A percentile compares a stretch with the other conserved stretches of the same genome.
These are phyloP conservation scores for Lachancea mirantina DNA, from an alignment of 805 yeast genomes.

Conservation along the genomic window DNA sequence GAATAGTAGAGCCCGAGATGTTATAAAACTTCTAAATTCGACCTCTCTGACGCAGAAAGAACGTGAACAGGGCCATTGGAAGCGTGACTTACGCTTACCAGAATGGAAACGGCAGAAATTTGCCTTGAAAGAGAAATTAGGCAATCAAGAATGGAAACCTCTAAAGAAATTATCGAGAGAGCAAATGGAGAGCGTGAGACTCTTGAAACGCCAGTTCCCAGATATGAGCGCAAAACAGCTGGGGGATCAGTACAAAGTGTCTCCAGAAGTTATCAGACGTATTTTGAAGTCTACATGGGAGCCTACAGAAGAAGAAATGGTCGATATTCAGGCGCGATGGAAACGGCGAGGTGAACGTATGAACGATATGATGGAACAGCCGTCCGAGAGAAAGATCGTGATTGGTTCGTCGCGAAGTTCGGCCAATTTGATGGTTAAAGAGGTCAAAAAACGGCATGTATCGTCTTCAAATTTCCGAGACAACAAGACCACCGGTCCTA, in stretches of 20 bases:
- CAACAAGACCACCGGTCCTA: not conserved
- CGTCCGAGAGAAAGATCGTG: constrained; percentile 1
- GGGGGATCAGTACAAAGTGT: constrained; percentile 56
- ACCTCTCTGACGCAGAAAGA: constrained; percentile 13
- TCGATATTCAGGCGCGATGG: constrained; percentile 45
- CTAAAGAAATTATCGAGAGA: constrained; percentile 57
- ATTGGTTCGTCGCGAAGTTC: constrained; percentile 6
- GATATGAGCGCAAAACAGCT: constrained; percentile 51
- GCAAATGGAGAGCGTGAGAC: constrained; percentile 58
- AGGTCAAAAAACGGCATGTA: constrained; percentile 1
- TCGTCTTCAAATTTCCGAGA: too few species aligned
- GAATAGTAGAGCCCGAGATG: constrained; percentile 16
- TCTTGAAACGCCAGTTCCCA: constrained; percentile 51
- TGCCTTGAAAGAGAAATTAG: constrained; percentile 54
- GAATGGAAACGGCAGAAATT: constrained; percentile 67
- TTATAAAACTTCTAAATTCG: constrained; percentile 15
- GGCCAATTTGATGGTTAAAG: constrained; percentile 4
- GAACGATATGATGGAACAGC: constrained; percentile 17
- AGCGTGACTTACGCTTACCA: constrained; percentile 37
- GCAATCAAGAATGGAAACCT: constrained; percentile 59
- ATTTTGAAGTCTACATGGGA: constrained; percentile 72
- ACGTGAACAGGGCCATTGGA: constrained; percentile 33
- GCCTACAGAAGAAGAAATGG: constrained; percentile 52
- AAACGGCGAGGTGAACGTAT: constrained; percentile 39
- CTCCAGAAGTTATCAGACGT: constrained; percentile 78